phyloP scores from a whole-genome alignment of 495 filamentous ascomycete genomes.

The Neurospora discreta region DNA sequence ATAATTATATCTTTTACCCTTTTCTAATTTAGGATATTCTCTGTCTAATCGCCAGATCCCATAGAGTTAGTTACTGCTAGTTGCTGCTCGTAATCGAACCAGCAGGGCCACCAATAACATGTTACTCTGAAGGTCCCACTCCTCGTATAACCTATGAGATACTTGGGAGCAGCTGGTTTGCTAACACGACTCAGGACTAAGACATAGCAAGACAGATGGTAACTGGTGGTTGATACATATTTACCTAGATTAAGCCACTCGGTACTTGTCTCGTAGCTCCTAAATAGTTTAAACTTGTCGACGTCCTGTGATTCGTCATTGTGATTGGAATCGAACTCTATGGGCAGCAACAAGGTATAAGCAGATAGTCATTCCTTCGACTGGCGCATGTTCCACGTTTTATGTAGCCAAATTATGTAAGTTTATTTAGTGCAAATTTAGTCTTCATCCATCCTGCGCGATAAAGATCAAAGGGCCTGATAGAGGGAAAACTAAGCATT shows the following conservation, averaged over 20 bases:
- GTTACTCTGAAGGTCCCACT: neutral
- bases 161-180: neutral
- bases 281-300: neutral
- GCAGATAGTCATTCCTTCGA: neutral
- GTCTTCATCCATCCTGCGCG: neutral
- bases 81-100: neutral
- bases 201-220: neutral
- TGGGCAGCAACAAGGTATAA: neutral
- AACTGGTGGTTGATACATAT: neutral
- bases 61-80: neutral
- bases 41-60: neutral
- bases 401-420: neutral
- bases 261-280: neutral
- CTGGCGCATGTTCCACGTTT: neutral
- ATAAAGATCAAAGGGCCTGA: neutral
- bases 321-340: neutral
- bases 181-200: neutral
- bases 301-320: neutral
- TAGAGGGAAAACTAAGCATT: neutral
- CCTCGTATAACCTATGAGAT: neutral
- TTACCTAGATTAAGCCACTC: neutral
- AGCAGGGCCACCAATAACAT: neutral
- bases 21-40: neutral
- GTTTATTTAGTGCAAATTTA: neutral
- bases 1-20: too few relatives aligned